These are phyloP conservation scores for Podila epigama DNA, from an alignment of 192 early-diverging fungal genomes.

Conservation along the genomic window DNA sequence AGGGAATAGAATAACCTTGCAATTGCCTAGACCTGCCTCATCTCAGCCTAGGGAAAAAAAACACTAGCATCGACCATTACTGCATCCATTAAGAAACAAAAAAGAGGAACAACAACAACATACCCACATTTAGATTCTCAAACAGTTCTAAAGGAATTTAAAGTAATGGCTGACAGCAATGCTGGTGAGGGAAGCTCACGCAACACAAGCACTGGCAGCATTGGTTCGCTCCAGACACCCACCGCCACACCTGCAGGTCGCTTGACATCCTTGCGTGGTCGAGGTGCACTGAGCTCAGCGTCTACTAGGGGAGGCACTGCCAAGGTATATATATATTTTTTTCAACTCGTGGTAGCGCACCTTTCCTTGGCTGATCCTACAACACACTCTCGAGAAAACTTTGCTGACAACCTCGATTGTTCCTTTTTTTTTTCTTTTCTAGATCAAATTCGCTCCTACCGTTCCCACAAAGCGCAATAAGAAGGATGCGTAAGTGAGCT, in stretches of 20 bases:
- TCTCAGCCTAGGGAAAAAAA: too few species aligned
- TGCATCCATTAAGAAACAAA: too few species aligned
- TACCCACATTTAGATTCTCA: neutral
- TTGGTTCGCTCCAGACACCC: slow-evolving; percentile 39
- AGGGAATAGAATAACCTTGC: too few species aligned
- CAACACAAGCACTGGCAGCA: slow-evolving; percentile 31
- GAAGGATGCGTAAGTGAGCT: slow-evolving; percentile 62
- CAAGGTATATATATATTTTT: too few species aligned
- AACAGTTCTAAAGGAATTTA: neutral
- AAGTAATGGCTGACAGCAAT: slow-evolving; percentile 43
- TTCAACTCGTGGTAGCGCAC: too few species aligned
- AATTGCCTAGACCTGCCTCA: too few species aligned
- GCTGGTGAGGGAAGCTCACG: slow-evolving; percentile 18
- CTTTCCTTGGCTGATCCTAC: neutral
- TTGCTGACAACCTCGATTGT: too few species aligned
- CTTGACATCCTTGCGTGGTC: slow-evolving; percentile 35
- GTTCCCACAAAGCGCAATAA: slow-evolving; percentile 64
- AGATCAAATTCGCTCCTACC: slow-evolving; percentile 69
- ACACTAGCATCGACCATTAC: too few species aligned
- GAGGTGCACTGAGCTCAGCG: slow-evolving; percentile 17
- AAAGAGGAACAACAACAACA: neutral
- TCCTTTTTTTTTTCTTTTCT: neutral
- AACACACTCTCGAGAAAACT: too few species aligned
- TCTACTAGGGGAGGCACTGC: slow-evolving; percentile 48
- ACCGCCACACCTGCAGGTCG: slow-evolving; percentile 37